A percentile compares a stretch with the other conserved stretches of the same genome.
These are phyloP conservation scores for Coniochaeta sp. DNA, from an alignment of 2,329 filamentous ascomycete species.

Conservation along the genomic window DNA sequence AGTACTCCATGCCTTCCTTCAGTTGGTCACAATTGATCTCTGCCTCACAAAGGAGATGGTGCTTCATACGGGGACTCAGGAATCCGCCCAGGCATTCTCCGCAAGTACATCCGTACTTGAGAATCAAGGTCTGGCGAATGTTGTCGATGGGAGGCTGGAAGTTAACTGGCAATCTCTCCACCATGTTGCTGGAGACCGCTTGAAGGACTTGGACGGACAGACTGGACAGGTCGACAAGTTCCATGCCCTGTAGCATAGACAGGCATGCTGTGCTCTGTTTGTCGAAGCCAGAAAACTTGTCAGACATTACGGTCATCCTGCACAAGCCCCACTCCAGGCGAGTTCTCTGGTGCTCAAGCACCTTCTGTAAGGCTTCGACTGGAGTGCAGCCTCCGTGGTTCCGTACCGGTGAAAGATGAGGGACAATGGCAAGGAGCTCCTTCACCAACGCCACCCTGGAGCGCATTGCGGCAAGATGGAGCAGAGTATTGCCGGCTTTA, in stretches of 20 bases:
- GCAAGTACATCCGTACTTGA: constrained; percentile 30
- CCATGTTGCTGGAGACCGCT: neutral
- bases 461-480: neutral
- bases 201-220: neutral
- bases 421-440: neutral
- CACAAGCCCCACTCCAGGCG: neutral
- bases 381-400: neutral
- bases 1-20: neutral
- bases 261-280: neutral
- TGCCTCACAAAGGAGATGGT: constrained; percentile 19
- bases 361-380: neutral
- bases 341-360: neutral
- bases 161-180: neutral
- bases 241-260: neutral
- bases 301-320: neutral
- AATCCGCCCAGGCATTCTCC: constrained; percentile 27
- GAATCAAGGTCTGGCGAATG: constrained; percentile 13
- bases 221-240: neutral
- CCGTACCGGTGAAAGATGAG: neutral
- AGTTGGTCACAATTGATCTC: constrained; percentile 16
- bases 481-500: neutral
- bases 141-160: neutral
- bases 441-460: neutral
- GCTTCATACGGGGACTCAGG: constrained; percentile 28
- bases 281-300: neutral